Evolutionary conservation across 768 basidiomycete genomes (phyloP).

Genomic region (Suillus weaverae): DNA sequence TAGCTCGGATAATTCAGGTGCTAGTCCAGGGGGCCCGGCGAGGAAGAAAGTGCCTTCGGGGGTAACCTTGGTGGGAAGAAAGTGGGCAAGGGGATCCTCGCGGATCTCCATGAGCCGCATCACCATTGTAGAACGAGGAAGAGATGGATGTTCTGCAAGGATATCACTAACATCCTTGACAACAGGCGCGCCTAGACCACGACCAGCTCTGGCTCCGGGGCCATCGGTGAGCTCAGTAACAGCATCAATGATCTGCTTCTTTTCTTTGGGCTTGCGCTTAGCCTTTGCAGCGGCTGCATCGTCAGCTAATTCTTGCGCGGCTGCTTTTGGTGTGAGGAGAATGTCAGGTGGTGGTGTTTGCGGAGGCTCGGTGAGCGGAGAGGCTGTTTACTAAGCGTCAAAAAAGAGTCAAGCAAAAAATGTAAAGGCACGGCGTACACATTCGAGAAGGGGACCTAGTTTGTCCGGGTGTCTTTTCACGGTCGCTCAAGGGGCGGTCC

Average conservation of each 20-base stretch:
- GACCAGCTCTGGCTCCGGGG: conserved; percentile 51
- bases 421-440: conserved; percentile 44
- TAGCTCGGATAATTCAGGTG: conserved; percentile 77
- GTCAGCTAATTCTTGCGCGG: conserved; percentile 40
- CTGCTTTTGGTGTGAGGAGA: conserved; percentile 48
- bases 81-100: conserved; percentile 80
- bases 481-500: conserved; percentile 47
- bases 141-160: conserved; percentile 76
- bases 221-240: conserved; percentile 80
- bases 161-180: conserved; percentile 64
- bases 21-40: conserved; percentile 82
- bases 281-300: conserved; percentile 38
- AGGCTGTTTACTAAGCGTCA: conserved; percentile 46
- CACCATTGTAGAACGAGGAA: conserved; percentile 81
- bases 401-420: not conserved
- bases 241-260: conserved; percentile 89
- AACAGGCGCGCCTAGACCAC: conserved; percentile 59
- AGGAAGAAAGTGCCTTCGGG: conserved; percentile 75
- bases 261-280: conserved; percentile 63
- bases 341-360: conserved; percentile 73
- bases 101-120: conserved; percentile 87
- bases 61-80: conserved; percentile 79
- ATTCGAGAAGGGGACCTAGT: conserved; percentile 65
- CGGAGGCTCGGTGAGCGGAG: conserved; percentile 74
- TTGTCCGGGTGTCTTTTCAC: conserved; percentile 57